A percentile compares a stretch with the other conserved stretches of the same genome.
phyloP scores from a whole-genome alignment of 768 basidiomycete genomes.

The Suillus brevipes region DNA sequence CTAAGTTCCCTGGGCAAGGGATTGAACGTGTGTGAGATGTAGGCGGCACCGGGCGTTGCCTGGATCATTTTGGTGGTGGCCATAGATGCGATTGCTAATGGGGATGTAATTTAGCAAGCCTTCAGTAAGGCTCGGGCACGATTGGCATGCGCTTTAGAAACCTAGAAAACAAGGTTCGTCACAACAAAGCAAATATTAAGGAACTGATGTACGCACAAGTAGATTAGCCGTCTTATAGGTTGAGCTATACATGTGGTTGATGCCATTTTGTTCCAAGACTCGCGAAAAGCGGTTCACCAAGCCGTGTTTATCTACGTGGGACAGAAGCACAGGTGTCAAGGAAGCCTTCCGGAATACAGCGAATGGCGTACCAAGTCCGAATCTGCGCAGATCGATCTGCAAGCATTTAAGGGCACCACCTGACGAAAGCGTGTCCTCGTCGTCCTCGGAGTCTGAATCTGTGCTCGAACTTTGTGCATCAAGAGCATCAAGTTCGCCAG shows the following conservation, averaged over 20 bases:
- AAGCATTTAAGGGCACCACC: slow-evolving; percentile 59
- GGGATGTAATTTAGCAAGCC: slow-evolving; percentile 44
- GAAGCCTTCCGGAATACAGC: slow-evolving; percentile 1
- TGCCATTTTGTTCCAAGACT: slow-evolving; percentile 67
- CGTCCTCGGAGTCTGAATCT: slow-evolving; percentile 42
- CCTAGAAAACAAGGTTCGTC: slow-evolving; percentile 33
- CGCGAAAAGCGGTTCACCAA: slow-evolving; percentile 76
- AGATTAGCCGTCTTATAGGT: slow-evolving; percentile 85
- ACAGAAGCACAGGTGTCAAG: slow-evolving; percentile 7
- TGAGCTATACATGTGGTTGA: slow-evolving; percentile 84
- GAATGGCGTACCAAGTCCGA: slow-evolving; percentile 59
- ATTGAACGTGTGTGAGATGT: neutral
- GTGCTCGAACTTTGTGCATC: slow-evolving; percentile 38
- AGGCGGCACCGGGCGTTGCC: slow-evolving; percentile 5
- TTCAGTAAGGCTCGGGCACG: slow-evolving; percentile 60
- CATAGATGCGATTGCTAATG: neutral
- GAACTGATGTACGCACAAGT: slow-evolving; percentile 45
- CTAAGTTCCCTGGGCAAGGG: neutral
- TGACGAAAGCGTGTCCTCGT: slow-evolving; percentile 31
- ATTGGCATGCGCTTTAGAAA: slow-evolving; percentile 56
- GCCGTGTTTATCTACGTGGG: slow-evolving; percentile 65
- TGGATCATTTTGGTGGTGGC: neutral
- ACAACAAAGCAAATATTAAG: neutral
- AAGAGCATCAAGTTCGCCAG: slow-evolving; percentile 63
- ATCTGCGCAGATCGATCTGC: slow-evolving; percentile 72